A percentile compares a stretch with the other conserved stretches of the same genome.
Conservation (phyloP, 495 filamentous ascomycete genomes). For the Penicillium chermesinum region DNA sequence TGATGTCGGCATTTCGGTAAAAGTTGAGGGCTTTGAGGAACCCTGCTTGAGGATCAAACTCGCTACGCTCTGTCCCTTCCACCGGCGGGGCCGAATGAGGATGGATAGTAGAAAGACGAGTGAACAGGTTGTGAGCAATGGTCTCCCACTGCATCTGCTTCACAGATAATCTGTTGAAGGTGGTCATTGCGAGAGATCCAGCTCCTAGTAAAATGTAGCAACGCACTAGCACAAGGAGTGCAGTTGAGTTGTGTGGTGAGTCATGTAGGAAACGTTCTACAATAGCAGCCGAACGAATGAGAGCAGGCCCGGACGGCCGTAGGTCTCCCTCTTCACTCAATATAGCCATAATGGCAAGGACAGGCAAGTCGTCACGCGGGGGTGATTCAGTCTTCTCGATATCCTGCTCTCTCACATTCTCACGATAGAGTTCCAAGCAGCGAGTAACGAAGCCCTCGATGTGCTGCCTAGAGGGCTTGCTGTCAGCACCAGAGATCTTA, state of each 20-base stretch:
- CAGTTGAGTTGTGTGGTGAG: conserved; percentile 56
- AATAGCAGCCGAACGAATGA: conserved; percentile 49
- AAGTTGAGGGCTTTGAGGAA: conserved; percentile 40
- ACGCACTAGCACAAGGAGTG: conserved; percentile 49
- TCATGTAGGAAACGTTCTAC: conserved; percentile 45
- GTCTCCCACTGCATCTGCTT: conserved; percentile 59
- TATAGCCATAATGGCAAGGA: conserved; percentile 54
- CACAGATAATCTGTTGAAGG: conserved; percentile 51
- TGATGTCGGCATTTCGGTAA: conserved; percentile 33
- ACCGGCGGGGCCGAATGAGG: conserved; percentile 41
- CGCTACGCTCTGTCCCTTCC: conserved; percentile 38
- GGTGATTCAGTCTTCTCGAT: conserved; percentile 4
- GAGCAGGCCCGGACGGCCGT: conserved; percentile 25
- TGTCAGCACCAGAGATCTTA: conserved; percentile 37
- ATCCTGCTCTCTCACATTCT: conserved; percentile 4
- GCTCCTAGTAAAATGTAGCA: conserved; percentile 51
- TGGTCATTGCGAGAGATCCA: conserved; percentile 47
- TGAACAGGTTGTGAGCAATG: conserved; percentile 53
- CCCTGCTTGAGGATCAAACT: conserved; percentile 40
- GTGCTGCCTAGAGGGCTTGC: conserved; percentile 23
- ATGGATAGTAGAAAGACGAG: conserved; percentile 53
- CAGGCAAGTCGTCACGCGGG: conserved; percentile 51
- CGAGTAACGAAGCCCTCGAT: conserved; percentile 42
- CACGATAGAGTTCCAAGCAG: conserved; percentile 44
- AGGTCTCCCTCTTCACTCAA: conserved; percentile 24